phyloP scores from a whole-genome alignment of 345 rosid species.

The Lepidium didymum region DNA sequence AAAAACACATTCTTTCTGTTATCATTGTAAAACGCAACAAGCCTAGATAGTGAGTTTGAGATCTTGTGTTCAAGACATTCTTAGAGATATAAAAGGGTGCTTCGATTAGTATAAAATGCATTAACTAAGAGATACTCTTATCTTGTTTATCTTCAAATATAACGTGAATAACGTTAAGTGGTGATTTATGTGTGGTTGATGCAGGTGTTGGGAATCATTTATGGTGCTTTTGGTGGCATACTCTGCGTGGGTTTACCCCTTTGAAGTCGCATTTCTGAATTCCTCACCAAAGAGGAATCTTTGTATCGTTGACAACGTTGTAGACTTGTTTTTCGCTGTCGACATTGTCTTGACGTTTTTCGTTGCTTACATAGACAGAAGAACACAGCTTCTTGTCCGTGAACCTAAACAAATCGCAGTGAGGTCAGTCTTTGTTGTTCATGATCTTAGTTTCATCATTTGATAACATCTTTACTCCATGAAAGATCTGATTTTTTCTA shows the following conservation, averaged over 20 bases:
- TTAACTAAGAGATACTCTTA: not conserved
- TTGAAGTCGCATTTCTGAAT: constrained; percentile 64
- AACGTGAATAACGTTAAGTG: not conserved
- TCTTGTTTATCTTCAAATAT: not conserved
- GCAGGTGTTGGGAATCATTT: constrained; percentile 77
- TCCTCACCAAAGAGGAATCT: constrained; percentile 35
- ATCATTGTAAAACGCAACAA: not conserved
- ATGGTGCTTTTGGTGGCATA: constrained; percentile 85
- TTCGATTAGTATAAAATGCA: not conserved
- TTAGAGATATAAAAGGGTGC: not conserved
- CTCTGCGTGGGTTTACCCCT: constrained; percentile 81
- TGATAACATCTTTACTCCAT: not conserved
- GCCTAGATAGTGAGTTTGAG: not conserved
- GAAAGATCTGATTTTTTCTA: not conserved
- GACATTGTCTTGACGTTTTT: constrained; percentile 79
- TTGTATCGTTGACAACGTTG: constrained; percentile 62
- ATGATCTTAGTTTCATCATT: not conserved
- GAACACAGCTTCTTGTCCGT: constrained; percentile 68
- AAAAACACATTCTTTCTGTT: not conserved
- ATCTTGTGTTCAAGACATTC: not conserved
- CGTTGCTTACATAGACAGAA: constrained; percentile 58
- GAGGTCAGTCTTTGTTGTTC: constrained; percentile 43
- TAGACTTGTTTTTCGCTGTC: constrained; percentile 67
- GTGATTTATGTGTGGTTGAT: not conserved
- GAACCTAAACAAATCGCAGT: constrained; percentile 50